These are phyloP conservation scores for Pichia sp. DNA, from an alignment of 1,139 yeast species.

Conservation along the genomic window DNA sequence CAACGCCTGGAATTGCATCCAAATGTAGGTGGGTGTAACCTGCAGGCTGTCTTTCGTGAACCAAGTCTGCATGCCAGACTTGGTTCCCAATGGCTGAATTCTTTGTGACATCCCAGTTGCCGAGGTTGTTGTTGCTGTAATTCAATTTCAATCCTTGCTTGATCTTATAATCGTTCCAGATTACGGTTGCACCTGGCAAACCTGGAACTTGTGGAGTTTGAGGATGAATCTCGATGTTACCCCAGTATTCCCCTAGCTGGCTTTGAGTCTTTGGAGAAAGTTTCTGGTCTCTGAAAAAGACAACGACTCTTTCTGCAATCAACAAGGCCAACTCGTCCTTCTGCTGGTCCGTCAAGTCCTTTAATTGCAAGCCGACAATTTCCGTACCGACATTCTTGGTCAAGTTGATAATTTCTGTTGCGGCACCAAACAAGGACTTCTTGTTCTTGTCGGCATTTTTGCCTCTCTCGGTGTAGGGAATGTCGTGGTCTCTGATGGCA, in stretches of 20 bases:
- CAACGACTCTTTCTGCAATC: constrained; percentile 48
- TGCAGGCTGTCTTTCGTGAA: constrained; percentile 46
- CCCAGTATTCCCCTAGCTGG: constrained; percentile 43
- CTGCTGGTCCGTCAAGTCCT: constrained; percentile 46
- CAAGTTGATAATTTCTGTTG: constrained; percentile 42
- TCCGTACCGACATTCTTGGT: constrained; percentile 54
- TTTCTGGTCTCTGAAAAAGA: constrained; percentile 45
- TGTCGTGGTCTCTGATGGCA: constrained; percentile 33
- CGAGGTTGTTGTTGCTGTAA: constrained; percentile 19
- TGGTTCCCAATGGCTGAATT: constrained; percentile 14
- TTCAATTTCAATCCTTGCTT: constrained; percentile 18
- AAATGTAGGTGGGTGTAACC: constrained; percentile 45
- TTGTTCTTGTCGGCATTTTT: constrained; percentile 49
- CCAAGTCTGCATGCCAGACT: constrained; percentile 46
- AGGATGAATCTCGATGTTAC: constrained; percentile 46
- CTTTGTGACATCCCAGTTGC: constrained; percentile 24
- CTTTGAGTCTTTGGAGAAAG: constrained; percentile 42
- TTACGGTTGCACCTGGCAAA: constrained; percentile 33
- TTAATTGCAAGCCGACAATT: constrained; percentile 48
- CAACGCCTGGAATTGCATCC: constrained; percentile 42
- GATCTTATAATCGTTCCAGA: constrained; percentile 45
- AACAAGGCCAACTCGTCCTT: constrained; percentile 50
- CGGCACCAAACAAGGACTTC: constrained; percentile 48
- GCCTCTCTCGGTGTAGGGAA: constrained; percentile 40
- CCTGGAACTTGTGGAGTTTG: constrained; percentile 42